phyloP scores from a whole-genome alignment of 345 rosid species.

The Brassica carinata region DNA sequence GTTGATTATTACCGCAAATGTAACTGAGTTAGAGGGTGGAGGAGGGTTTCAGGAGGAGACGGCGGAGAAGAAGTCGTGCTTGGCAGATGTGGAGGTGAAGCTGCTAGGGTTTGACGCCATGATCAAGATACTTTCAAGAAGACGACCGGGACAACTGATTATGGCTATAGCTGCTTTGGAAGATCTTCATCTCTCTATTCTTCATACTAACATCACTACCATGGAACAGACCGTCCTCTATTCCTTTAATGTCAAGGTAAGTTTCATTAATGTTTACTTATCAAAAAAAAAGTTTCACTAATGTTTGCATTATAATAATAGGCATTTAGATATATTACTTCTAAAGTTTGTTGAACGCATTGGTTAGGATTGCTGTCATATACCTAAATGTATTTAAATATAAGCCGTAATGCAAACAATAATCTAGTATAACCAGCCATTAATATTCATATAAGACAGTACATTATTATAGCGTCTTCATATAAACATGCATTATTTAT shows the following conservation, averaged over 20 bases:
- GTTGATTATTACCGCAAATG: conserved; percentile 23
- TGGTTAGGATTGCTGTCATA: not conserved
- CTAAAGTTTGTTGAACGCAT: not conserved
- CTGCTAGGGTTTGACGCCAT: conserved; percentile 89
- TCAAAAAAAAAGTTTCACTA: not conserved
- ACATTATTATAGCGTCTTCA: not conserved
- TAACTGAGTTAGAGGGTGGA: conserved; percentile 26
- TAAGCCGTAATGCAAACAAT: not conserved
- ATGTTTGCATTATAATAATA: not conserved
- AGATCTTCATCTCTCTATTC: conserved; percentile 83
- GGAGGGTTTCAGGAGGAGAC: conserved; percentile 57
- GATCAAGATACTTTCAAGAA: conserved; percentile 87
- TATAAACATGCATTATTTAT: not conserved
- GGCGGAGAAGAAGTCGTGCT: conserved; percentile 79
- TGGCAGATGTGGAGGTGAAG: conserved; percentile 93
- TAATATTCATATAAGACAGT: not conserved
- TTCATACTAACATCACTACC: conserved; percentile 92
- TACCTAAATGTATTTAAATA: not conserved
- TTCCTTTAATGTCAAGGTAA: conserved; percentile 92
- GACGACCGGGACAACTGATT: conserved; percentile 83
- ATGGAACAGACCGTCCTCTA: conserved; percentile 93
- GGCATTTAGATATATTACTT: not conserved
- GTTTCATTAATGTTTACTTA: conserved; percentile 3
- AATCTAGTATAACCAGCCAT: not conserved
- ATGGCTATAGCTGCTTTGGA: conserved; percentile 84